Evolutionary conservation across 2,329 filamentous ascomycete species (phyloP).

Genomic region (Pezicula radicicola): DNA sequence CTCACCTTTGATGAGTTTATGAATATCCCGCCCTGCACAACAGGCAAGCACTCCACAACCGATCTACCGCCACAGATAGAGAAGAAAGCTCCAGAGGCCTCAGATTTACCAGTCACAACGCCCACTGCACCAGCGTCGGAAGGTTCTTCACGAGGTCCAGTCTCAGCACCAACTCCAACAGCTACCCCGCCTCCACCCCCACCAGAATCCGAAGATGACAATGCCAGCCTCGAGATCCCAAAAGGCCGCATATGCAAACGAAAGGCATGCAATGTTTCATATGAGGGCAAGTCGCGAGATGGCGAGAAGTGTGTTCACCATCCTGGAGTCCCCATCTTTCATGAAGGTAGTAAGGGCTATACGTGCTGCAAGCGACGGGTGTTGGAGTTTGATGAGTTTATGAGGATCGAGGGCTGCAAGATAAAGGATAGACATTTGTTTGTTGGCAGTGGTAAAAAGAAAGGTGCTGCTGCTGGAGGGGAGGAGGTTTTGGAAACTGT

Average conservation of each 20-base stretch:
- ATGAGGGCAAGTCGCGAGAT: slow-evolving; percentile 58
- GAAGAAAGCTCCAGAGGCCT: slow-evolving; percentile 47
- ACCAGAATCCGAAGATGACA: slow-evolving; percentile 84
- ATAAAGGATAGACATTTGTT: slow-evolving; percentile 83
- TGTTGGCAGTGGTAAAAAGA: slow-evolving; percentile 70
- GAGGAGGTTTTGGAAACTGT: slow-evolving; percentile 80
- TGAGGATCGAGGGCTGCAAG: slow-evolving; percentile 90
- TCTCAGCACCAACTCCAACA: slow-evolving; percentile 39
- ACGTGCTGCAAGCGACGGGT: slow-evolving; percentile 95
- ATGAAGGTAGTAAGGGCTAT: slow-evolving; percentile 97
- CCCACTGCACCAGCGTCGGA: slow-evolving; percentile 46
- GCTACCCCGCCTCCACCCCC: slow-evolving; percentile 53
- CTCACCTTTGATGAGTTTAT: slow-evolving; percentile 99
- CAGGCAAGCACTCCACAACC: slow-evolving; percentile 86
- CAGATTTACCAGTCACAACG: slow-evolving; percentile 34
- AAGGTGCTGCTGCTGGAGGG: slow-evolving; percentile 44
- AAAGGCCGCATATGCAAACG: slow-evolving; percentile 75
- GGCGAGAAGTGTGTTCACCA: slow-evolving; percentile 83
- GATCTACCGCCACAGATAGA: slow-evolving; percentile 64
- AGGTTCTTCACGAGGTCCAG: slow-evolving; percentile 35
- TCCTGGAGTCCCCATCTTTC: slow-evolving; percentile 88
- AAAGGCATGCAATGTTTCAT: slow-evolving; percentile 67
- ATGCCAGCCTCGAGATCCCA: slow-evolving; percentile 69
- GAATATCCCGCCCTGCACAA: slow-evolving; percentile 85
- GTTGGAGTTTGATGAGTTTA: slow-evolving; percentile 95